These are phyloP conservation scores for Colletotrichum eleusines DNA, from an alignment of 2,329 filamentous ascomycete genomes.

Conservation along the genomic window DNA sequence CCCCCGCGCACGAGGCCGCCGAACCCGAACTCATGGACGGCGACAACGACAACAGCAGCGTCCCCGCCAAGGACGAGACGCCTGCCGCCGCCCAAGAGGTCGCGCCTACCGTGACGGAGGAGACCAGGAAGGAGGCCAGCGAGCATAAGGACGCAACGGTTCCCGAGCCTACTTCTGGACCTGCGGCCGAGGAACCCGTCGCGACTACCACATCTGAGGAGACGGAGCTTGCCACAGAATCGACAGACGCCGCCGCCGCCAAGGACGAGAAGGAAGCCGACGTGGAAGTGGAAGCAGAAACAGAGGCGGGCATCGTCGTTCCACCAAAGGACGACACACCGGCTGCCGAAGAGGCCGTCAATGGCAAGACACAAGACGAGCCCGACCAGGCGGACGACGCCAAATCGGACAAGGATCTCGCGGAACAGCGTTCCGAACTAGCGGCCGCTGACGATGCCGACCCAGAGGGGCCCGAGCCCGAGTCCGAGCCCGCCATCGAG, in stretches of 20 bases:
- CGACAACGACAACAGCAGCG: constrained; percentile 26
- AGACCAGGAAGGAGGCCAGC: background rate
- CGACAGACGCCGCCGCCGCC: background rate
- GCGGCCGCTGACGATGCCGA: background rate
- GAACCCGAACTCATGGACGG: constrained; percentile 31
- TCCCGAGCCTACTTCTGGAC: background rate
- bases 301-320: background rate
- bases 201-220: background rate
- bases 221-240: background rate
- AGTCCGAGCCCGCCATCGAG: constrained; percentile 3
- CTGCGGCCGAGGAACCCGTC: background rate
- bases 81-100: background rate
- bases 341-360: background rate
- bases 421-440: constrained; percentile 10
- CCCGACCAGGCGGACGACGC: constrained; percentile 2
- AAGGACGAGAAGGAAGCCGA: background rate
- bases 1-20: constrained; percentile 53
- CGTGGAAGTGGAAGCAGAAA: background rate
- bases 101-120: background rate
- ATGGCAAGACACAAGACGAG: background rate
- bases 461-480: constrained; percentile 7
- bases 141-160: background rate
- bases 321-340: constrained; percentile 6
- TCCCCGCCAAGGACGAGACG: constrained; percentile 10
- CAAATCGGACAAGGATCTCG: background rate